phyloP scores from a whole-genome alignment of 2,329 filamentous ascomycete species.

The Cytospora mali region DNA sequence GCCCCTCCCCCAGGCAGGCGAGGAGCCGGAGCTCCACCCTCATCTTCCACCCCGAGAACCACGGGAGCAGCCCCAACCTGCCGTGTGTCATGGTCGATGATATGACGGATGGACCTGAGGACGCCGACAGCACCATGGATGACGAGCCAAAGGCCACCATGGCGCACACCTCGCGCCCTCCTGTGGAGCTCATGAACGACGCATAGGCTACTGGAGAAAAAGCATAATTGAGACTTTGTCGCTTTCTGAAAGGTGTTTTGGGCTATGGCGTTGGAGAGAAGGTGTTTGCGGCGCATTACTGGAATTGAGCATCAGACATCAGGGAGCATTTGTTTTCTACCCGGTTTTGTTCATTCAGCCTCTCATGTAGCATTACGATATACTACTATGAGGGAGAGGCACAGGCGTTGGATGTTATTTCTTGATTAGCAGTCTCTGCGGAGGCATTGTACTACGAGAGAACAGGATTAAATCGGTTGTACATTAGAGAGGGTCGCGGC shows the following conservation, averaged over 20 bases:
- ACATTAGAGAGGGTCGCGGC: background rate
- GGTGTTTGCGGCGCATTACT: constrained; percentile 7
- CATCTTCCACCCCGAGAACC: constrained; percentile 64
- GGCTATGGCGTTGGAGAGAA: constrained; percentile 14
- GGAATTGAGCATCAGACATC: constrained; percentile 23
- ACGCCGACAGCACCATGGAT: constrained; percentile 46
- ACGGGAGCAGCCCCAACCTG: constrained; percentile 57
- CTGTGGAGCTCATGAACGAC: constrained; percentile 65
- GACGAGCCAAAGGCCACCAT: constrained; percentile 50
- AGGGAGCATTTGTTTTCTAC: constrained; percentile 24
- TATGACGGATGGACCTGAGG: constrained; percentile 60
- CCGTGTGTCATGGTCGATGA: constrained; percentile 70
- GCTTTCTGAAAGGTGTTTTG: constrained; percentile 8
- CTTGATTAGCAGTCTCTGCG: background rate
- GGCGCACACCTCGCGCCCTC: constrained; percentile 64
- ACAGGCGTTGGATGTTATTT: constrained; percentile 6
- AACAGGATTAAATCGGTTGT: background rate
- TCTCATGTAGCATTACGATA: constrained; percentile 7
- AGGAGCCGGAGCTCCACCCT: constrained; percentile 67
- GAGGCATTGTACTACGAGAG: background rate
- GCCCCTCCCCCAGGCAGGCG: constrained; percentile 27
- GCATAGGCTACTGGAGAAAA: constrained; percentile 32
- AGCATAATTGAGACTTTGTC: constrained; percentile 1
- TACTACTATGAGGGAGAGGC: constrained; percentile 2
- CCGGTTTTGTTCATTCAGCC: constrained; percentile 10